Evolutionary conservation across 345 rosid species (phyloP), one percentile per base, ranked within the genome.

Genomic region (Bruguiera sexangula): DNA sequence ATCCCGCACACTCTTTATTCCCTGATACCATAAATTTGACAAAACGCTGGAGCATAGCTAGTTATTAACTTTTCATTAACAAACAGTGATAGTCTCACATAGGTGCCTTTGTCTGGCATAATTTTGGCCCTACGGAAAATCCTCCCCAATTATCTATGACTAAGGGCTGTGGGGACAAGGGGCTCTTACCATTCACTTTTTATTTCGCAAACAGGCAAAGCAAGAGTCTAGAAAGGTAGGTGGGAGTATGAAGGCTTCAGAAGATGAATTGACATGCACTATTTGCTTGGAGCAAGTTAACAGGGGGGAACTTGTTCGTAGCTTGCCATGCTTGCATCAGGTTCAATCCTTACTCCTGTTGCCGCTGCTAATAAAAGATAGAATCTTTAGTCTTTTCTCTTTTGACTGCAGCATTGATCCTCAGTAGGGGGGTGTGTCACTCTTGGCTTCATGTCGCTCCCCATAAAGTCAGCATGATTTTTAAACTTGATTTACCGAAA

Each of bases 301-400:
- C 73, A 30, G 74, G 16, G 94, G 86, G 21, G 91, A 88, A 75
- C 81, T 88, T 72, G 83, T 88, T 52, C 86, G 94, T 21, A 85
- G 94, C 80, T 76, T 88, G 73, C 94, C 89, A 62, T 88, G 91
- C 73, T 82, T 85, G 77, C 94, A 86, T 75, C 94, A 86, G 90
- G 94, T 88, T 60, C 68, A 20, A 67, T 24, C 59, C 69, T 54
- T 57, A 26, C 43, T 55, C 53, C 46, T 62, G 16, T 60, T 13
- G 4, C 30, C 24, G 6, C 29, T 24, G 2, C 60, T 26, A 55
- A 21, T 2, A 22, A 3, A 55, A 21, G 30, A 21, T 21, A 3
- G 24, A 21, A 21, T 15, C 18, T 55, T 55, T 55, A 10, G 6
- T 55, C 59, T 24, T 55, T 22, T n/a, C 15, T 55, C 15, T 21